These are phyloP conservation scores for Erodium trifolium DNA, from an alignment of 441 rosid species.

Conservation along the genomic window DNA sequence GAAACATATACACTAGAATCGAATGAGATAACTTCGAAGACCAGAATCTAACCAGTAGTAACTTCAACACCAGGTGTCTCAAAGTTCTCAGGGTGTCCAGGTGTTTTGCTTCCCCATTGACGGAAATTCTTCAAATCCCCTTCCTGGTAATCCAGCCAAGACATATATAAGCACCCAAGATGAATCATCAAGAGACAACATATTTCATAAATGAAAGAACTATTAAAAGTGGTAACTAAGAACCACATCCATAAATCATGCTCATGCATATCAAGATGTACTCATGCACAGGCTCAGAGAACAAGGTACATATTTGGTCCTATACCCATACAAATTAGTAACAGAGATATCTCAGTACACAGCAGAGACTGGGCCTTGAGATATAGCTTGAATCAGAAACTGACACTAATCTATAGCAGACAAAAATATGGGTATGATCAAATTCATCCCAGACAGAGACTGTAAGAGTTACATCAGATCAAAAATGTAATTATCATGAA, in stretches of 20 bases:
- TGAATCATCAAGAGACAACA: not conserved
- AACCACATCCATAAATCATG: no score
- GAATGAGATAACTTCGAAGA: not conserved
- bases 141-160: conserved; percentile 38
- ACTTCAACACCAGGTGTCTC: conserved; percentile 98
- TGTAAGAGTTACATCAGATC: not conserved
- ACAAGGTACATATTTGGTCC: not conserved
- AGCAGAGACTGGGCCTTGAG: not conserved
- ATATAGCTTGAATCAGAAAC: not conserved
- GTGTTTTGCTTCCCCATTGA: conserved; percentile 93
- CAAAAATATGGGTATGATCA: not conserved
- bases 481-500: not conserved
- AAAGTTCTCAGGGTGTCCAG: conserved; percentile 99
- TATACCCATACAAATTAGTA: not conserved
- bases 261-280: not conserved
- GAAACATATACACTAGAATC: not conserved
- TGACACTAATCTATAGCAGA: not conserved
- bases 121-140: conserved; percentile 89
- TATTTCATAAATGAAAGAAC: no score
- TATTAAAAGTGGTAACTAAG: no score
- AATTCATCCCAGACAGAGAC: not conserved
- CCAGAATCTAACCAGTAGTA: conserved; percentile 71
- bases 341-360: not conserved
- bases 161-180: not conserved
- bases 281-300: not conserved